Evolutionary conservation across 1,139 yeast genomes (phyloP).

Genomic region (Nadsonia starkeyi-henricii): DNA sequence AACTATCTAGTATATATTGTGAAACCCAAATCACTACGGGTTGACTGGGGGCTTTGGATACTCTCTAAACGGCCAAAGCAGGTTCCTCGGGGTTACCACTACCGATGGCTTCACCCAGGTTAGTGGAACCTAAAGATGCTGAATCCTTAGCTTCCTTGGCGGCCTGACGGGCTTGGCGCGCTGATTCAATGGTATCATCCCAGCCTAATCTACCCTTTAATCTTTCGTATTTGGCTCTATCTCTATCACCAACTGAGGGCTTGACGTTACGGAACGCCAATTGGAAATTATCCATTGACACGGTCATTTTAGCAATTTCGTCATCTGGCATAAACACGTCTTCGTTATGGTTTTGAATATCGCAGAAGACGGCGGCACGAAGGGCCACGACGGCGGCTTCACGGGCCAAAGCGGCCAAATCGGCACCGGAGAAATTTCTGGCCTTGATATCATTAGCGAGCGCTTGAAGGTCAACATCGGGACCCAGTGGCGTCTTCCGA

Average conservation of each 20-base stretch:
- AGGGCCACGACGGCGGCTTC: conserved; percentile 88
- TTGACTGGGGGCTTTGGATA: too few relatives aligned
- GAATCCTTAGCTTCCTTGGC: too few relatives aligned
- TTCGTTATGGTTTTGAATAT: conserved; percentile 20
- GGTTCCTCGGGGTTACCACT: too few relatives aligned
- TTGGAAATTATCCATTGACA: conserved; percentile 39
- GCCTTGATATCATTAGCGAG: conserved; percentile 70
- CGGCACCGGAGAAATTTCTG: conserved; percentile 91
- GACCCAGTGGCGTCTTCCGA: conserved; percentile 58
- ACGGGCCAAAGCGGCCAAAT: conserved; percentile 75
- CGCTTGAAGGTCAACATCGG: conserved; percentile 41
- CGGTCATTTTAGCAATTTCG: conserved; percentile 18
- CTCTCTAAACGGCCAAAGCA: too few relatives aligned
- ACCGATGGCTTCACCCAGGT: too few relatives aligned
- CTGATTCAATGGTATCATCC: conserved; percentile 17
- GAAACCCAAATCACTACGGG: too few relatives aligned
- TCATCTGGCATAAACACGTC: conserved; percentile 21
- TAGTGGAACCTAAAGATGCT: too few relatives aligned
- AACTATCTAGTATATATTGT: too few relatives aligned
- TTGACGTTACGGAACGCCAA: conserved; percentile 70
- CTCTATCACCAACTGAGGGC: conserved; percentile 85
- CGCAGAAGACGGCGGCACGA: conserved; percentile 48
- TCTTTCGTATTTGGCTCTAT: conserved; percentile 59
- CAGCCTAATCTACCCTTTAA: conserved; percentile 12
- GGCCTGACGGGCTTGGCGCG: too few relatives aligned